Base-by-base conservation (phyloP, 1,284 basidiomycete genomes). In the Puccinia polysora region DNA sequence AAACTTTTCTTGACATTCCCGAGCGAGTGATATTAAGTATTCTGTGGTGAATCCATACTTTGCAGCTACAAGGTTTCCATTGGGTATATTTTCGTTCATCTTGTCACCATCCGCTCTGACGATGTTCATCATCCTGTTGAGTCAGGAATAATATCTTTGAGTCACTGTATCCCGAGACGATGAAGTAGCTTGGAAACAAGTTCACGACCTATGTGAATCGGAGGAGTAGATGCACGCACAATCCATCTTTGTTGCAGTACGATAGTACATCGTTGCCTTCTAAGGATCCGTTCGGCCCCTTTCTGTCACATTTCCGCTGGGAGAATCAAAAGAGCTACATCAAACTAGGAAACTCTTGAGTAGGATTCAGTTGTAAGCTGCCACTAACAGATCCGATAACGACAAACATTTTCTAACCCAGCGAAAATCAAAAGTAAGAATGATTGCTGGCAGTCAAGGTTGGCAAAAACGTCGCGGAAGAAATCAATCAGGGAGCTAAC, bases 41-140 rank as follows among this genome's bases (percentile, higher is more conserved):
- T 53, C 47, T 25, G 59, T 71, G 14, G 34, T 34, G 25, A 62
- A 71, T 30, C 69, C 69, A 56, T 71, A 71, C 43, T 71, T 71
- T 14, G 14, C 14, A 3, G 58, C 34, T 23, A 71, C 12, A 8
- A 71, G 40, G 36, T 53, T 50, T 0, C 40, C 59, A 34, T 71
- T 62, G 1, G 59, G 49, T 8, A 71, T 60, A n/a, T 71, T 20
- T 34, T 63, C 10, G 15, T 63, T 60, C 47, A 71, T 59, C 25
- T 64, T 60, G 23, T 71, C 69, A 14, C 34, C 69, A 20, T 71
- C 59, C 20, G 69, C 45, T 52, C 58, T 49, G 12, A 71, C 69
- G 18, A 71, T 71, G 32, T 71, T 62, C 69, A 71, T 71, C 69
- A 71, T 32, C n/a, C 69, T 71, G 38, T 43, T 8, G 53, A 47